Evolutionary conservation across 176 grass and related monocot genomes (phyloP).

Genomic region (Oryza brachyantha): DNA sequence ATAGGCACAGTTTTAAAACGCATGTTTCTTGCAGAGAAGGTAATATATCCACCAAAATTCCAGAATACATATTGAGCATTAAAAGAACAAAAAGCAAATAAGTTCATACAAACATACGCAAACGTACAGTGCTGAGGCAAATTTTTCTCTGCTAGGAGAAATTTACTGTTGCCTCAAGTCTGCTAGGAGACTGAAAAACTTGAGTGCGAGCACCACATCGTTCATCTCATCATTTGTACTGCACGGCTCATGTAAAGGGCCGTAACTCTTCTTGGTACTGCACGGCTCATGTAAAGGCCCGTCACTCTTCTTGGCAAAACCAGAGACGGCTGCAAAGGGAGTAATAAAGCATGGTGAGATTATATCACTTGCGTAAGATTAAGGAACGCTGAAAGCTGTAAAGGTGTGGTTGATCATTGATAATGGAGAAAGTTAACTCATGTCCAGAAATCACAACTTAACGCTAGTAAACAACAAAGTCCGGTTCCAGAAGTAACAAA

Average conservation of each 20-base stretch:
- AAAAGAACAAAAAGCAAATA: not conserved
- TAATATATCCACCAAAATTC: slow-evolving; percentile 15
- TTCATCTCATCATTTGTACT: too few relatives aligned
- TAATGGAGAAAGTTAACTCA: not conserved
- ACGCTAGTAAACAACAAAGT: not conserved
- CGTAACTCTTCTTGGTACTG: not conserved
- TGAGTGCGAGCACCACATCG: not conserved
- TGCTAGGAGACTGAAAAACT: not conserved
- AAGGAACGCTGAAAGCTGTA: not conserved
- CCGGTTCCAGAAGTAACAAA: not conserved
- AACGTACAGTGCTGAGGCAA: not conserved
- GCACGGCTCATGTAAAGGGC: not conserved
- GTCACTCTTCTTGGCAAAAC: not conserved
- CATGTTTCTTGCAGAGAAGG: not conserved
- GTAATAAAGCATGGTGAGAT: not conserved
- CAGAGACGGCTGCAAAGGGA: not conserved
- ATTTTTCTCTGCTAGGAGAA: not conserved
- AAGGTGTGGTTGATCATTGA: not conserved
- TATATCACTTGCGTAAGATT: not conserved
- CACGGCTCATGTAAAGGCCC: not conserved
- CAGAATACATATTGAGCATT: slow-evolving; percentile 12
- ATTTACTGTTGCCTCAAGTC: not conserved
- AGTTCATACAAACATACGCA: slow-evolving; percentile 16
- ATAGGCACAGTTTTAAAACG: not conserved
- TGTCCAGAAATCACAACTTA: not conserved